Conservation (phyloP, 768 basidiomycete species). For the Lactarius hengduanensis region DNA sequence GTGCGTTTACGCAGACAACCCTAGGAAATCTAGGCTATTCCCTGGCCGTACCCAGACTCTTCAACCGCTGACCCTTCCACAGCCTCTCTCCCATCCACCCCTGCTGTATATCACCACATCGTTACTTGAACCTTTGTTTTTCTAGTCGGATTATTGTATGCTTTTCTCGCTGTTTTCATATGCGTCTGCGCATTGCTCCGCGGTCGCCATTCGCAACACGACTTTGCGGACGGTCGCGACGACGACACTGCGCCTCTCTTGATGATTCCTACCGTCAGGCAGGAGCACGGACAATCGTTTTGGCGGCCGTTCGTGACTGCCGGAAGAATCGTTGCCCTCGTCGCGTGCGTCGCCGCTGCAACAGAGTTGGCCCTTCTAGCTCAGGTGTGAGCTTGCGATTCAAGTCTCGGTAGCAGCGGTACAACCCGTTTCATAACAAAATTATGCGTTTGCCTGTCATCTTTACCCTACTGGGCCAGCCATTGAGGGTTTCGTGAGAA, state of each 20-base stretch:
- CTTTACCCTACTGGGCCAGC: too few relatives aligned
- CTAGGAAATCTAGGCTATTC: slow-evolving; percentile 69
- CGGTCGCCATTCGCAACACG: slow-evolving; percentile 63
- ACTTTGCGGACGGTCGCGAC: slow-evolving; percentile 62
- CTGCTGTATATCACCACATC: neutral
- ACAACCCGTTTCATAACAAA: too few relatives aligned
- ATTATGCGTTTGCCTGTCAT: neutral
- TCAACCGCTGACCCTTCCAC: slow-evolving; percentile 69
- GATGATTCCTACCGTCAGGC: slow-evolving; percentile 56
- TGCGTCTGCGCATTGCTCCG: slow-evolving; percentile 59
- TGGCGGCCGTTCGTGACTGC: slow-evolving; percentile 79
- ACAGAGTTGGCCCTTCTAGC: slow-evolving; percentile 67
- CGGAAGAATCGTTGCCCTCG: slow-evolving; percentile 65
- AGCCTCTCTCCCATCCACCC: slow-evolving; percentile 42
- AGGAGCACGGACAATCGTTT: slow-evolving; percentile 59
- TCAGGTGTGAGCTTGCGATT: slow-evolving; percentile 15
- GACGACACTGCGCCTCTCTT: slow-evolving; percentile 29
- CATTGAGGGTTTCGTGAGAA: too few relatives aligned
- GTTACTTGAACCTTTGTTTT: slow-evolving; percentile 2
- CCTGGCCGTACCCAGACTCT: slow-evolving; percentile 71
- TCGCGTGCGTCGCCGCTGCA: slow-evolving; percentile 57
- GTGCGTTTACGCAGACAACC: slow-evolving; percentile 76
- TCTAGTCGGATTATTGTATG: slow-evolving; percentile 59
- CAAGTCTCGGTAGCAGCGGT: too few relatives aligned
- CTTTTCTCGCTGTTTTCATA: slow-evolving; percentile 58